Conservation (phyloP, 2,329 filamentous ascomycete genomes). For the Leptographium flavum region DNA sequence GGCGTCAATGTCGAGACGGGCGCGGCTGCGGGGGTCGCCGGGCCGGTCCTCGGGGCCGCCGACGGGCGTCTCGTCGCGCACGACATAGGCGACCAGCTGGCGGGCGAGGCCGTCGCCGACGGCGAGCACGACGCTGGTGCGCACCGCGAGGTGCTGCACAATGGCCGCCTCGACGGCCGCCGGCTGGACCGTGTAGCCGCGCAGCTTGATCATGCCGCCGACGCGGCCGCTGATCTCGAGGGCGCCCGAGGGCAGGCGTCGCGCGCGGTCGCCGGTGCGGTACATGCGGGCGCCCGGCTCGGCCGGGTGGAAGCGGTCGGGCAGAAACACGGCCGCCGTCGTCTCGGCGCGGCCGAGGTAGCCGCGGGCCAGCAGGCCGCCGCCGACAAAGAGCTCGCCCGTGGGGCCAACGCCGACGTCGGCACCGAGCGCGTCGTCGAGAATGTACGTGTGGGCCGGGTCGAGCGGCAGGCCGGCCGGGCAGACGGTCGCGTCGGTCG, state of each 20-base stretch:
- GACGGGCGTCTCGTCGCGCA: conserved; percentile 46
- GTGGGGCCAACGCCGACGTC: conserved; percentile 45
- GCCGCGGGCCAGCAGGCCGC: conserved; percentile 56
- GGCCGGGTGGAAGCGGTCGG: conserved; percentile 46
- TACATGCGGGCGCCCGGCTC: conserved; percentile 53
- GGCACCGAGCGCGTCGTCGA: conserved; percentile 50
- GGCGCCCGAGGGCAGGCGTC: conserved; percentile 50
- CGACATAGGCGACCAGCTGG: conserved; percentile 64
- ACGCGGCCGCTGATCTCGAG: conserved; percentile 66
- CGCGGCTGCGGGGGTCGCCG: conserved; percentile 29
- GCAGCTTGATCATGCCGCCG: conserved; percentile 68
- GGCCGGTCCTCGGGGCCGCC: conserved; percentile 1
- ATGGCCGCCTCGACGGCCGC: conserved; percentile 64
- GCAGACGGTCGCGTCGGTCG: conserved; percentile 34
- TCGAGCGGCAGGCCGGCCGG: conserved; percentile 60
- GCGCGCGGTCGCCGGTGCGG: conserved; percentile 56
- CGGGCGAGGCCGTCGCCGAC: conserved; percentile 62
- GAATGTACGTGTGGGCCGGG: conserved; percentile 54
- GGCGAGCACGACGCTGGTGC: conserved; percentile 57
- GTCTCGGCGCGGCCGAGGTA: conserved; percentile 71
- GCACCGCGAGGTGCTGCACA: conserved; percentile 53
- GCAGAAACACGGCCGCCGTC: conserved; percentile 56
- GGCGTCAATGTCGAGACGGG: conserved; percentile 51
- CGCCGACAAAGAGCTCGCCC: conserved; percentile 65
- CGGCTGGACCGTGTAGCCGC: conserved; percentile 65